phyloP scores from a whole-genome alignment of 305 asterid genomes.

The Withania somnifera region DNA sequence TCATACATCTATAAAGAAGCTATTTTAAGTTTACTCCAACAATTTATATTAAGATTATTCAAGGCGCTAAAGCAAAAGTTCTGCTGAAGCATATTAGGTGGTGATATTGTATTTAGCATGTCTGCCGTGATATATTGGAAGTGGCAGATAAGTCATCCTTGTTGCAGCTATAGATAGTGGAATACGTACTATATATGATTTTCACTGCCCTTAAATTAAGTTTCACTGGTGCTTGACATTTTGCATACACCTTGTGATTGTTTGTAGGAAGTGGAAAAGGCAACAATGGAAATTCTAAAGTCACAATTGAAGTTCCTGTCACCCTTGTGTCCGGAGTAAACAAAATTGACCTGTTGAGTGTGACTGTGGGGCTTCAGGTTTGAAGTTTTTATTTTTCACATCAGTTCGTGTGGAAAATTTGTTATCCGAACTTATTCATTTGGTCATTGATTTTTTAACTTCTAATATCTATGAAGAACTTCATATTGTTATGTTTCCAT shows the following conservation, averaged over 20 bases:
- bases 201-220: background rate
- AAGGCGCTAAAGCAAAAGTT: background rate
- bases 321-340: constrained; percentile 48
- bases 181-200: background rate
- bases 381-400: background rate
- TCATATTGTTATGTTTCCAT: background rate
- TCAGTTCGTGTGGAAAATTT: background rate
- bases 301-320: constrained; percentile 54
- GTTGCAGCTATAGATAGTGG: background rate
- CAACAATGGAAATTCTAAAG: constrained; percentile 23
- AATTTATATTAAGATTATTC: background rate
- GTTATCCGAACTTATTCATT: background rate
- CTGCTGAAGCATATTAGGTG: background rate
- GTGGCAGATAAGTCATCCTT: background rate
- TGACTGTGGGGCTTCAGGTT: constrained; percentile 88
- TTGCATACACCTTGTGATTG: background rate
- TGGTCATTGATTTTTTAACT: background rate
- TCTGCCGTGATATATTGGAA: background rate
- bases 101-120: background rate
- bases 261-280: constrained; percentile 67
- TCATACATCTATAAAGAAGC: background rate
- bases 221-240: background rate
- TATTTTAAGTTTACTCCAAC: background rate
- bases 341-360: constrained; percentile 74
- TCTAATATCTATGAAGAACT: background rate